phyloP scores from a whole-genome alignment of 768 basidiomycete species.

The Leucocoprinus leucothites region DNA sequence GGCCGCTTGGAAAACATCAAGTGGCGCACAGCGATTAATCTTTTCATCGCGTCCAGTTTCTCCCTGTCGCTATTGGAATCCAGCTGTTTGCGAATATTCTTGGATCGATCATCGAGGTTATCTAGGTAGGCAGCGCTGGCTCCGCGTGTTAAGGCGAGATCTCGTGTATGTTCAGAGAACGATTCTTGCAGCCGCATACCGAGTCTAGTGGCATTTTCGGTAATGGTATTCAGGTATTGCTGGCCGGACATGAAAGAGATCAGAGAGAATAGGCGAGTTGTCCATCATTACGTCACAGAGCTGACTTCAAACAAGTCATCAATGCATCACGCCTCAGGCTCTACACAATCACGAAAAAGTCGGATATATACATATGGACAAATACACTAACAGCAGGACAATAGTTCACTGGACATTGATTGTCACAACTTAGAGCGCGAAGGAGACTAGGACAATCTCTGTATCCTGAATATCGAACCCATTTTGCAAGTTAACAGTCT shows the following conservation, averaged over 20 bases:
- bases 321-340: background rate
- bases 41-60: slow-evolving; percentile 92
- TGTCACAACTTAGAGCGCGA: slow-evolving; percentile 18
- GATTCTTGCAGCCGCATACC: slow-evolving; percentile 84
- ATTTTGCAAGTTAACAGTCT: slow-evolving; percentile 23
- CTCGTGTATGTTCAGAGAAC: slow-evolving; percentile 76
- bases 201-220: slow-evolving; percentile 82
- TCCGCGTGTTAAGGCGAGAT: slow-evolving; percentile 57
- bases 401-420: no score
- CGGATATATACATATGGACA: no score
- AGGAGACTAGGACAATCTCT: slow-evolving; percentile 42
- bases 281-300: slow-evolving; percentile 8
- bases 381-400: no score
- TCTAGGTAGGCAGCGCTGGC: slow-evolving; percentile 62
- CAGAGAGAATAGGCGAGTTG: background rate
- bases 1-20: background rate
- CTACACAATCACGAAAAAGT: background rate
- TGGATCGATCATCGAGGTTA: slow-evolving; percentile 68
- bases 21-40: slow-evolving; percentile 81
- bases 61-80: slow-evolving; percentile 88
- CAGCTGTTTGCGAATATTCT: slow-evolving; percentile 78
- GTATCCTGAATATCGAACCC: slow-evolving; percentile 48
- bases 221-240: slow-evolving; percentile 51
- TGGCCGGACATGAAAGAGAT: slow-evolving; percentile 32
- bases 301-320: no score